A percentile compares a stretch with the other conserved stretches of the same genome.
Evolutionary conservation across 371 early-diverging fungal genomes (phyloP).

Genomic region (Vavraia culicis): DNA sequence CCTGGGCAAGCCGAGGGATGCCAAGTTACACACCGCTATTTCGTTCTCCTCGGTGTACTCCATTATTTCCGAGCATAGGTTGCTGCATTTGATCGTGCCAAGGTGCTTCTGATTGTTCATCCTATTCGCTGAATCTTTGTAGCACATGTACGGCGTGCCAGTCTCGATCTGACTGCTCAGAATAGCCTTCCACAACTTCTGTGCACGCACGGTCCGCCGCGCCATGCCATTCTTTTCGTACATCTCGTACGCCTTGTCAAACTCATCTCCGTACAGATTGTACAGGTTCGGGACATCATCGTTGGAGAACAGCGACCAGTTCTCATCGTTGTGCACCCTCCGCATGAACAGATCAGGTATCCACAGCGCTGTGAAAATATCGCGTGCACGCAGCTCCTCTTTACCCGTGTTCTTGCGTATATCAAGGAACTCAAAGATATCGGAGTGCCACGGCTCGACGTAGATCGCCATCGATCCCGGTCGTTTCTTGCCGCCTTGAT

Average conservation of each 20-base stretch:
- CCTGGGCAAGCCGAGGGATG: constrained; percentile 75
- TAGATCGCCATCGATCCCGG: constrained; percentile 95
- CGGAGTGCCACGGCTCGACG: constrained; percentile 95
- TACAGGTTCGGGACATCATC: constrained; percentile 71
- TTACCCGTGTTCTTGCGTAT: constrained; percentile 91
- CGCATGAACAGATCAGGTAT: constrained; percentile 97
- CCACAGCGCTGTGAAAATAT: constrained; percentile 88
- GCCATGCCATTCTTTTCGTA: constrained; percentile 65
- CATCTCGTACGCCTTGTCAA: constrained; percentile 58
- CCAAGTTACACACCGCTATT: constrained; percentile 94
- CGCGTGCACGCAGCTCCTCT: constrained; percentile 84
- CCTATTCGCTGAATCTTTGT: constrained; percentile 89
- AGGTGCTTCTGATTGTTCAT: constrained; percentile 82
- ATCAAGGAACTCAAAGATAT: constrained; percentile 87
- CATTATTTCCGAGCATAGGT: constrained; percentile 61
- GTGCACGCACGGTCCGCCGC: constrained; percentile 57
- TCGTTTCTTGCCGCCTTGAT: constrained; percentile 94
- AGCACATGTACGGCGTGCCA: constrained; percentile 92
- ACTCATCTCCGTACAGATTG: constrained; percentile 78
- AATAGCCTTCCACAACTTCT: constrained; percentile 91
- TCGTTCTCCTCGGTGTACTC: constrained; percentile 82
- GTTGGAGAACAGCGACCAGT: constrained; percentile 90
- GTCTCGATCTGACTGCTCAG: constrained; percentile 91
- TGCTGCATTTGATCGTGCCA: constrained; percentile 68
- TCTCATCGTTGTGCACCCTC: constrained; percentile 70